Base-by-base conservation (phyloP, 306 rosid genomes). In the Vigna trinervia region DNA sequence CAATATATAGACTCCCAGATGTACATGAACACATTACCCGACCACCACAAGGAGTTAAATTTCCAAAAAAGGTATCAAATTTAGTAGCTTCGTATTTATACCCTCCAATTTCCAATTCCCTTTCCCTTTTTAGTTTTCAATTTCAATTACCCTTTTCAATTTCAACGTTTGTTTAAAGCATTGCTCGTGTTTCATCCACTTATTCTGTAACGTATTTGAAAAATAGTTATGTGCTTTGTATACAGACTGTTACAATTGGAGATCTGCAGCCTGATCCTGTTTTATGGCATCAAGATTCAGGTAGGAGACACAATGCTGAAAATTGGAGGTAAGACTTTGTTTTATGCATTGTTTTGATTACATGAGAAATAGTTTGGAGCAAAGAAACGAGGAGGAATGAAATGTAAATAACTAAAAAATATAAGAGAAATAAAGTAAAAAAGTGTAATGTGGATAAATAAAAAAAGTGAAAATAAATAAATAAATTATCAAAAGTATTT, bases 261-360 rank as follows among this genome's bases (percentile, higher is more conserved):
- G 94, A 96, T 86, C 1, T 96, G 59, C 84, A 88, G 82, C 92
- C 97, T 73, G 92, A 79, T 15, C 98, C 97, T 63, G 92, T 60
- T 77, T 76, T 90, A 51, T 91, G 99, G 99, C 99, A 96, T 81
- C 97, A 96, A 88, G 97, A 92, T 69, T 72, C 80, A 7, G 97
- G 92, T 28, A 76, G 95, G 86, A 85, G 88, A 65, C 65, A 17
- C 15, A 10, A 60, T 71, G 36, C 1, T 1, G 71, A 77, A 2
- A 87, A 76, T 80, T 79, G 84, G 84, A 86, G 96, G 96, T 90
- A 85, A 56, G 74, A 48, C 22, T 74, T 64, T 28, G 36, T 41
- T 23, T 51, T 45, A 2, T 45, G 3, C 50, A 10, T 45, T 45
- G 50, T 45, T 45, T 45, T 12, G 14, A 45, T 45, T 45, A 0